These are phyloP conservation scores for Plasmodium vinckei DNA, from an alignment of 169 alveolate species.

Conservation along the genomic window DNA sequence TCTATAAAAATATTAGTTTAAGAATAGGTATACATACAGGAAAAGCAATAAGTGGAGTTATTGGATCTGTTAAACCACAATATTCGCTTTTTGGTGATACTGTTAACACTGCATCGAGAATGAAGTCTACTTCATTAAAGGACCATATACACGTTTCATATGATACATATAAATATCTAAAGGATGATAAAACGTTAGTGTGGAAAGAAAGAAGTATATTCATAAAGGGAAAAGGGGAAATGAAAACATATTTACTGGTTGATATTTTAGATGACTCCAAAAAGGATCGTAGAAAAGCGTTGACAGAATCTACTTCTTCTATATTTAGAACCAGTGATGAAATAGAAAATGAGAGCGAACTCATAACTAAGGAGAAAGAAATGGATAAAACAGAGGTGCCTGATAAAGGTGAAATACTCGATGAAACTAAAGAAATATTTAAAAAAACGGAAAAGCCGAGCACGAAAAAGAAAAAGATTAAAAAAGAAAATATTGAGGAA, in stretches of 20 bases:
- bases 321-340: conserved; percentile 27
- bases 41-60: conserved; percentile 96
- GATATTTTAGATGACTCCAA: conserved; percentile 44
- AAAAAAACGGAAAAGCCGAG: neutral
- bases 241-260: conserved; percentile 82
- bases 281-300: conserved; percentile 4
- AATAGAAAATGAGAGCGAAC: neutral
- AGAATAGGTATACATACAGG: conserved; percentile 97
- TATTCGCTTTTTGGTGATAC: conserved; percentile 98
- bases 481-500: neutral
- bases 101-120: conserved; percentile 97
- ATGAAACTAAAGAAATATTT: neutral
- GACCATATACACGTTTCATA: conserved; percentile 83
- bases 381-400: neutral
- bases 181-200: conserved; percentile 76
- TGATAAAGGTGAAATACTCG: neutral
- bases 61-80: conserved; percentile 98
- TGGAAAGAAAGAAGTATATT: conserved; percentile 80
- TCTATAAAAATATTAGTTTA: conserved; percentile 82
- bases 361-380: neutral
- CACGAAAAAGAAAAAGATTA: neutral
- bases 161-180: conserved; percentile 76
- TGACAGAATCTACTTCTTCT: conserved; percentile 10
- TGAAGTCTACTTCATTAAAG: conserved; percentile 85
- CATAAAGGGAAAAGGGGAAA: conserved; percentile 86